Percentiles rank a stretch among this genome's conserved stretches.
Conservation (phyloP, 2,329 filamentous ascomycete genomes). For the Fusarium irregulare region DNA sequence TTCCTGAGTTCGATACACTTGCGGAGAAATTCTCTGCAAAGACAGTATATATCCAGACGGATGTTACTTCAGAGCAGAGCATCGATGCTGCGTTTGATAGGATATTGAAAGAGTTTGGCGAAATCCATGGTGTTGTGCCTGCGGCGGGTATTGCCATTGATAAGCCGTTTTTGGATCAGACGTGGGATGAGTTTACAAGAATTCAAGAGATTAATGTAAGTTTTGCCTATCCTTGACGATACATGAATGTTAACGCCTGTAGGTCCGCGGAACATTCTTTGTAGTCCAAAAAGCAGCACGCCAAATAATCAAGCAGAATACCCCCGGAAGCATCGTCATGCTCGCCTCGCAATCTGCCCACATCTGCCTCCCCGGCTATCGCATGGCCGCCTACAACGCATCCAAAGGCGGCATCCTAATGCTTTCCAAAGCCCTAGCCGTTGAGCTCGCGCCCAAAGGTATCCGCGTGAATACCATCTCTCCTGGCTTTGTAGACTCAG, state of each 20-base stretch:
- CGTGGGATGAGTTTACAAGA: slow-evolving; percentile 55
- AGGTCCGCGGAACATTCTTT: slow-evolving; percentile 58
- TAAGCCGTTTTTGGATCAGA: slow-evolving; percentile 58
- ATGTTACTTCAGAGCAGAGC: slow-evolving; percentile 49
- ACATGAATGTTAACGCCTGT: background rate
- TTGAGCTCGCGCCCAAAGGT: slow-evolving; percentile 52
- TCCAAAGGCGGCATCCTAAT: slow-evolving; percentile 57
- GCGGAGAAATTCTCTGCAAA: slow-evolving; percentile 37
- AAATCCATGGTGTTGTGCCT: slow-evolving; percentile 49
- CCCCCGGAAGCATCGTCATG: slow-evolving; percentile 53
- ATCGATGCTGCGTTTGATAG: slow-evolving; percentile 43
- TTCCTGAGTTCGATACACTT: slow-evolving; percentile 45
- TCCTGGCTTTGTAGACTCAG: slow-evolving; percentile 53
- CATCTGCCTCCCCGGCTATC: slow-evolving; percentile 38
- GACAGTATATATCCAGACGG: slow-evolving; percentile 48
- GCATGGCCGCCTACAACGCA: slow-evolving; percentile 56
- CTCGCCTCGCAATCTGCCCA: slow-evolving; percentile 43
- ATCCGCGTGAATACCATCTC: slow-evolving; percentile 56
- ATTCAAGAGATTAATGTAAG: slow-evolving; percentile 57
- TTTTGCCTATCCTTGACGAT: background rate
- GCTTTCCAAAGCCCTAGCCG: slow-evolving; percentile 54
- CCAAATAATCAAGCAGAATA: slow-evolving; percentile 55
- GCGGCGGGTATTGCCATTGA: slow-evolving; percentile 56
- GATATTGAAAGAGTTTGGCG: slow-evolving; percentile 40
- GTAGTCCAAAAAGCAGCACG: slow-evolving; percentile 53